A percentile compares a stretch with the other conserved stretches of the same genome.
Evolutionary conservation across 768 basidiomycete genomes (phyloP).

Genomic region (Clathrus columnatus): DNA sequence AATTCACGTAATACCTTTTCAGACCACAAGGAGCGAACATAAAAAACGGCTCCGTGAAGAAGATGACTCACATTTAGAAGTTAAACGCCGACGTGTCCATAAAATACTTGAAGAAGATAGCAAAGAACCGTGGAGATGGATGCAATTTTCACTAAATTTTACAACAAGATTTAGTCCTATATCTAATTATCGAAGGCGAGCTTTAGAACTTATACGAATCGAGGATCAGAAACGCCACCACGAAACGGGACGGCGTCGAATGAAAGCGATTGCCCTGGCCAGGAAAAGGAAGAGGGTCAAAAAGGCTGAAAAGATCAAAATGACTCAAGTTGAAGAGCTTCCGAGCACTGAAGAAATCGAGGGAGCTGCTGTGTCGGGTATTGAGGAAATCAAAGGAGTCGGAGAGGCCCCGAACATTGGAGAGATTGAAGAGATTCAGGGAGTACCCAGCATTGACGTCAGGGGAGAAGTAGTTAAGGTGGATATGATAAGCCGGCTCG

Average conservation of each 20-base stretch:
- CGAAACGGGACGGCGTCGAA: not conserved
- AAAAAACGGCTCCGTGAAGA: no score
- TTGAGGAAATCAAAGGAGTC: not conserved
- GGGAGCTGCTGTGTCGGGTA: no score
- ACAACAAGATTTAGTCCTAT: not conserved
- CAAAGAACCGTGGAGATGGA: not conserved
- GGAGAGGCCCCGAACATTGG: not conserved
- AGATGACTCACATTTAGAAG: not conserved
- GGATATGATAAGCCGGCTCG: no score
- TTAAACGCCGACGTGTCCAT: not conserved
- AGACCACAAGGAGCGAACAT: no score
- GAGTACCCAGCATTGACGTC: no score
- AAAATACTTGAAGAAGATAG: not conserved
- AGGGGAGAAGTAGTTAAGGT: no score
- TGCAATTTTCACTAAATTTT: no score
- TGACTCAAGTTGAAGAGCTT: not conserved
- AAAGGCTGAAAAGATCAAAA: not conserved
- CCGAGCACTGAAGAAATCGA: no score
- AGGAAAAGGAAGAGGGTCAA: not conserved
- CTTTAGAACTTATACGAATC: not conserved
- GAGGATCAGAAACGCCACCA: not conserved
- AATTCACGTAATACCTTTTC: no score
- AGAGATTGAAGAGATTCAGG: no score
- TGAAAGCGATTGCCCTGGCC: no score
- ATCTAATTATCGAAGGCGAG: not conserved